Conservation (phyloP, 2,329 filamentous ascomycete genomes). For the Sporothrix schenckii region DNA sequence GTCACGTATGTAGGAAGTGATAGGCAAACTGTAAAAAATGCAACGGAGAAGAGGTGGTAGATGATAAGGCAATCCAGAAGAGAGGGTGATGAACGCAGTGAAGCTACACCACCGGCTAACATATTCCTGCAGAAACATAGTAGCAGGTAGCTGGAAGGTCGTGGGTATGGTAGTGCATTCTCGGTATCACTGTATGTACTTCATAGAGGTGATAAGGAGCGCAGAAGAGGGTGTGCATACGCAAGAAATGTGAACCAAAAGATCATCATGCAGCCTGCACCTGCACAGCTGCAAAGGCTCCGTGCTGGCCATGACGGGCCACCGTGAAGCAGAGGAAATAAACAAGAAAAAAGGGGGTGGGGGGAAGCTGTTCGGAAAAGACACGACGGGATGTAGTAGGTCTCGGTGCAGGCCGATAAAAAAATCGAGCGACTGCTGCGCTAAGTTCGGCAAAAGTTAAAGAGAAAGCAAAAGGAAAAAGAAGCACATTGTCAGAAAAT, state of each 20-base stretch:
- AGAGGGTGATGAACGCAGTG: neutral
- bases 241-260: neutral
- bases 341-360: neutral
- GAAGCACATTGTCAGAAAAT: too few species aligned
- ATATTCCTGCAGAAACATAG: neutral
- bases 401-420: neutral
- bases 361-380: neutral
- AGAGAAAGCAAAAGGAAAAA: neutral
- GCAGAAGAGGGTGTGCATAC: neutral
- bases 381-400: neutral
- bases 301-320: conserved; percentile 1
- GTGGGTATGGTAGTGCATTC: neutral
- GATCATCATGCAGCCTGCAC: conserved; percentile 7
- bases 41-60: neutral
- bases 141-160: neutral
- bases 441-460: conserved; percentile 21
- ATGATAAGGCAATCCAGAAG: neutral
- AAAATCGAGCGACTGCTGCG: neutral
- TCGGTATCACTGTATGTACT: neutral
- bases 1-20: neutral
- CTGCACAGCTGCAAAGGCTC: conserved; percentile 4
- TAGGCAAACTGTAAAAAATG: neutral
- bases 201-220: neutral
- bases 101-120: neutral
- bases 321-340: neutral